Evolutionary conservation across 768 basidiomycete genomes (phyloP), one percentile per base, ranked within the genome.

Genomic region (Pleurotus cornucopiae): DNA sequence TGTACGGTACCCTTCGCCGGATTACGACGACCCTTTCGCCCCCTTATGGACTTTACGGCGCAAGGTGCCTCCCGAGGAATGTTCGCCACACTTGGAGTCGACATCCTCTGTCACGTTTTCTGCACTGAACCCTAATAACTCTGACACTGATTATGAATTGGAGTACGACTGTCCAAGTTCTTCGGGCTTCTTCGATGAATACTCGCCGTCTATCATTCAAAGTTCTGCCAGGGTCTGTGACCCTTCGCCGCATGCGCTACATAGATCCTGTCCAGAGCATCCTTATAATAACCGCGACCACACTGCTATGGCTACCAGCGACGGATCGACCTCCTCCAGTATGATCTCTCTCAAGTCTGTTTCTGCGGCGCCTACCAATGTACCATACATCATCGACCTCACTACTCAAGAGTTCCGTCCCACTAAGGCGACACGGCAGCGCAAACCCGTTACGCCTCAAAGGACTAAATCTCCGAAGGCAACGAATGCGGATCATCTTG

Each of bases 1-100:
- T 20, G 16, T 20, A 44, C 72, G 71, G 21, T 78, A 78, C 57
- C 74, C 79, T 4, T 65, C 62, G 3, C 76, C 76, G 16, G 79
- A 81, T 64, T 76, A 73, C n/a, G 64, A 63, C 25, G 76, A 80
- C 61, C 78, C 78, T 18, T 78, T 76, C 38, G 76, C 73, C 16
- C 67, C 76, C 0, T 70, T 81, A 41, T 66, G 73, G 43, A 73
- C 72, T 40, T 67, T 78, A 37, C 76, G 77, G 34, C 71, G 67
- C 57, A 71, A 76, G 41, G 71, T 74, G 40, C 23, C 23, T 25
- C 23, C 23, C 37, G 6, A 48, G 39, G 38, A 49, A 52, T 49
- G 30, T 49, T 49, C 30, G n/a, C 26, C 38, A 20, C 38, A 21
- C 14, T 52, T 14, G 6, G 30, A 34, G 30, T 34, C 30, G 30